Percentiles rank a stretch among this genome's conserved stretches.
Evolutionary conservation across 441 rosid species (phyloP).

Genomic region (Adansonia rubrostipa): DNA sequence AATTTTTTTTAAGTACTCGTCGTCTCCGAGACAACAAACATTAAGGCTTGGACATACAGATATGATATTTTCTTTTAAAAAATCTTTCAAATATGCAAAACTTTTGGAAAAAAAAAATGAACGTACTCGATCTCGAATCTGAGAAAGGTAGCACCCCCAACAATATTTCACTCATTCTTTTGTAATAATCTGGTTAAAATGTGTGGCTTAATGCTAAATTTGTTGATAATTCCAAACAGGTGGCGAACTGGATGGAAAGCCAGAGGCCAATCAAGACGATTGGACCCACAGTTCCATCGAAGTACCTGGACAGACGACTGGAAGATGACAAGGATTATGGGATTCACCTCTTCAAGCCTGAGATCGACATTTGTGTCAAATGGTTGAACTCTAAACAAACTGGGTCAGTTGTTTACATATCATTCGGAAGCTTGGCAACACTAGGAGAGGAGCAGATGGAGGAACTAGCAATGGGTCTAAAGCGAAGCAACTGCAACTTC

Average conservation of each 20-base stretch:
- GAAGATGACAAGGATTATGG: slow-evolving; percentile 54
- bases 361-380: slow-evolving; percentile 30
- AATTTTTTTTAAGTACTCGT: too few species aligned
- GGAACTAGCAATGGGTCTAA: slow-evolving; percentile 50
- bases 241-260: slow-evolving; percentile 42
- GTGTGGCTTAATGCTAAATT: slow-evolving; percentile 11
- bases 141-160: too few species aligned
- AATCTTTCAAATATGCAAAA: too few species aligned
- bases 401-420: slow-evolving; percentile 47
- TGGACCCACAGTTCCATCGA: slow-evolving; percentile 58
- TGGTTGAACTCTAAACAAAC: slow-evolving; percentile 48
- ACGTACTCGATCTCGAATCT: too few species aligned
- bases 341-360: slow-evolving; percentile 39
- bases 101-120: too few species aligned
- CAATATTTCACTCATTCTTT: too few species aligned
- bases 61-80: too few species aligned
- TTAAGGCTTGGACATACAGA: too few species aligned
- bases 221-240: slow-evolving; percentile 15
- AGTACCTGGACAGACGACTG: slow-evolving; percentile 44
- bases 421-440: slow-evolving; percentile 55
- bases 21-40: too few species aligned
- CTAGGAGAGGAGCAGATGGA: slow-evolving; percentile 47
- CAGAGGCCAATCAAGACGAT: slow-evolving; percentile 42
- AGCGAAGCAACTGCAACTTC: slow-evolving; percentile 39
- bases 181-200: background rate